Evolutionary conservation across 164 flowering plant genomes (phyloP).

Genomic region (Magnolia kwangsiensis): DNA sequence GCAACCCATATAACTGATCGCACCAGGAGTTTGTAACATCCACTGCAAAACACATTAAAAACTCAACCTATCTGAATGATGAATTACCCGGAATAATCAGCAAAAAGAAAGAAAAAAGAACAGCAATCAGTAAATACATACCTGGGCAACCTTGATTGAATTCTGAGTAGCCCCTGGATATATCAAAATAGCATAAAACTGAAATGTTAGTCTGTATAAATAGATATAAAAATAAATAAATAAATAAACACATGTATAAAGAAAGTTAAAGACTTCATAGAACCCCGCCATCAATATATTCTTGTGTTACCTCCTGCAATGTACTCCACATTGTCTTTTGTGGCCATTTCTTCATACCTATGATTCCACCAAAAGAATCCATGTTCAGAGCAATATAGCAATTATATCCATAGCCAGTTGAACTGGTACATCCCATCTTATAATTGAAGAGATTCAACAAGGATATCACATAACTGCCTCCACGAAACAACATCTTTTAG

Average conservation of each 20-base stretch:
- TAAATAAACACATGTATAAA: no score
- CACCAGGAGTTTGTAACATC: constrained; percentile 95
- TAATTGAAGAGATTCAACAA: no score
- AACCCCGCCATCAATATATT: neutral
- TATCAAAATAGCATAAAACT: constrained; percentile 7
- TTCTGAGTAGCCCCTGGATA: constrained; percentile 90
- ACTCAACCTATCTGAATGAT: constrained; percentile 1
- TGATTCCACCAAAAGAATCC: constrained; percentile 14
- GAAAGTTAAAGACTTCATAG: neutral
- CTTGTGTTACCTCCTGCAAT: constrained; percentile 73
- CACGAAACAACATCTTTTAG: no score
- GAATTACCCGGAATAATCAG: no score
- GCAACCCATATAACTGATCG: constrained; percentile 88
- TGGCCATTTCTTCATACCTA: constrained; percentile 73
- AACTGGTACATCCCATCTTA: no score
- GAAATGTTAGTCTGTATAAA: constrained; percentile 1
- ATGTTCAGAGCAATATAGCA: neutral
- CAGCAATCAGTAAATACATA: constrained; percentile 14
- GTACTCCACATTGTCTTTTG: constrained; percentile 54
- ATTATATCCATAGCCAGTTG: neutral
- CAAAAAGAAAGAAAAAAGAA: neutral
- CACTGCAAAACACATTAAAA: constrained; percentile 47
- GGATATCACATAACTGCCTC: no score
- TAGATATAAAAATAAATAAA: neutral
- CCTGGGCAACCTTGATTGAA: constrained; percentile 92